Conservation (phyloP, 768 basidiomycete species). For the Lenzites betulinus region DNA sequence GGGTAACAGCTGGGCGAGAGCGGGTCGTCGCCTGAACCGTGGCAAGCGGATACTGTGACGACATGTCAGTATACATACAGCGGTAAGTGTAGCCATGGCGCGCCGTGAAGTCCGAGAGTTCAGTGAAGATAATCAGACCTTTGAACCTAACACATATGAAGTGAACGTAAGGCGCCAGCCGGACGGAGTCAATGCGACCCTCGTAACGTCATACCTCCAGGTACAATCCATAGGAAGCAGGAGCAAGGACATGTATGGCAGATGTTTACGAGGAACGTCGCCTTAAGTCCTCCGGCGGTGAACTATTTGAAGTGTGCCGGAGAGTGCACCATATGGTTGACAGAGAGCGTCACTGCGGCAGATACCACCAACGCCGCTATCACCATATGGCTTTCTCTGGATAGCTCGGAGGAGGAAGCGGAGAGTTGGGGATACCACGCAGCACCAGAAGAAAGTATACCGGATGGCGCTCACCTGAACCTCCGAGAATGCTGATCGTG, state of each 20-base stretch:
- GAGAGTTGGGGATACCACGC: background rate
- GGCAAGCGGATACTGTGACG: slow-evolving; percentile 81
- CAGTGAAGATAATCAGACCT: slow-evolving; percentile 4
- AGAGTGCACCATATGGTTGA: background rate
- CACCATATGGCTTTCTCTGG: background rate
- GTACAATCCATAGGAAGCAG: slow-evolving; percentile 1
- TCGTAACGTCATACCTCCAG: slow-evolving; percentile 5
- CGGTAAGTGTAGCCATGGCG: too few species aligned
- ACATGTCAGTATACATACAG: slow-evolving; percentile 8
- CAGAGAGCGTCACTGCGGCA: background rate
- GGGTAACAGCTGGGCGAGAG: slow-evolving; percentile 87
- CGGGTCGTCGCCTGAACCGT: slow-evolving; percentile 91
- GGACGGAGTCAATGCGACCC: background rate
- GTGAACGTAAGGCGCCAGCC: slow-evolving; percentile 4
- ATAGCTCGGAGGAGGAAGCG: background rate
- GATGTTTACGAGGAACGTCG: background rate
- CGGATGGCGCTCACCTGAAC: slow-evolving; percentile 64
- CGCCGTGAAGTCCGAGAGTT: slow-evolving; percentile 15
- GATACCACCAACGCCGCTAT: background rate
- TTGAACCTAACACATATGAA: background rate
- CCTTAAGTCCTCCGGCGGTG: background rate
- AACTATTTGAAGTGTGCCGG: background rate
- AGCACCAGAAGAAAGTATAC: background rate
- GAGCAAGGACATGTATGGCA: background rate
- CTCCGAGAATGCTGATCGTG: slow-evolving; percentile 88